Conservation (phyloP, 108 stramenopile species). For the Nitzschia sp. region DNA sequence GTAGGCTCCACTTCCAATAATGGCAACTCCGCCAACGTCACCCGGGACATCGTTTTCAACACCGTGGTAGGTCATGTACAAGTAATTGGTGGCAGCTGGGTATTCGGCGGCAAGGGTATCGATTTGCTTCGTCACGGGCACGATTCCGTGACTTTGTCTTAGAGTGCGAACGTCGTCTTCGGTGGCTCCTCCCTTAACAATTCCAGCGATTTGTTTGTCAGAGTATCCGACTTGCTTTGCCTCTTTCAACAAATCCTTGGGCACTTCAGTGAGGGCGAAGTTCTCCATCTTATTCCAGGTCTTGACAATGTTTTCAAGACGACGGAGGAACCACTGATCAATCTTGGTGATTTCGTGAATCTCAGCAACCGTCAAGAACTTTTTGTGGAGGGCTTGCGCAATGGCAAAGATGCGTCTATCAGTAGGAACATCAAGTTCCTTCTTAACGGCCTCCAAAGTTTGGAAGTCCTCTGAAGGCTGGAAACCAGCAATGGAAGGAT, state of each 20-base stretch:
- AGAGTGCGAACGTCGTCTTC: conserved; percentile 78
- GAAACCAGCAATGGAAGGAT: conserved; percentile 88
- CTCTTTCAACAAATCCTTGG: conserved; percentile 57
- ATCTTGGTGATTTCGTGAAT: conserved; percentile 95
- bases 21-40: conserved; percentile 88
- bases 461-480: conserved; percentile 47
- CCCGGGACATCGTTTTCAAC: conserved; percentile 87
- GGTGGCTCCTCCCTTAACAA: conserved; percentile 42
- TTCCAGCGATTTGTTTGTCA: conserved; percentile 87
- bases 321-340: conserved; percentile 96
- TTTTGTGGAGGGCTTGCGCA: conserved; percentile 89
- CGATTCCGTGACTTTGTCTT: conserved; percentile 67
- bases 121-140: conserved; percentile 95
- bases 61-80: conserved; percentile 98
- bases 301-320: conserved; percentile 88
- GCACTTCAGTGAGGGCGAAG: conserved; percentile 46
- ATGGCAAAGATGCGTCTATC: conserved; percentile 93
- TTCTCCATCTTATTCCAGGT: conserved; percentile 50
- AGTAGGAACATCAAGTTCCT: conserved; percentile 82
- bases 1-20: conserved; percentile 97
- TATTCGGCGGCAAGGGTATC: conserved; percentile 99
- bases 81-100: conserved; percentile 97
- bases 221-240: conserved; percentile 95
- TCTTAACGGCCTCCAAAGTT: conserved; percentile 62
- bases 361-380: conserved; percentile 79